Evolutionary conservation across 805 yeast species (phyloP).

Genomic region (Lachancea sp.): DNA sequence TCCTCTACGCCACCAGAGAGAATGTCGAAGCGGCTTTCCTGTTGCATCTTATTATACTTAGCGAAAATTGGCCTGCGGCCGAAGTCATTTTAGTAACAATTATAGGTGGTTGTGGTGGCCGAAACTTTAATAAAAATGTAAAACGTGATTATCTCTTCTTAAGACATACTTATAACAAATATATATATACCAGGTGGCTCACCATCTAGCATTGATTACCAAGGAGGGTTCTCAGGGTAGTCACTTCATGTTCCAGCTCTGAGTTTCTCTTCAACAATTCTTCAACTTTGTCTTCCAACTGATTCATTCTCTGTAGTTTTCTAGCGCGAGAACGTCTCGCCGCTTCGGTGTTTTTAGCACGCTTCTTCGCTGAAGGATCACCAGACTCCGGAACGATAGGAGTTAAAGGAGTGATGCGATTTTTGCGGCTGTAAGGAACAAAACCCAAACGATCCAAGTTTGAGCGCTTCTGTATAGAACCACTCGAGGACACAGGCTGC

Average conservation of each 20-base stretch:
- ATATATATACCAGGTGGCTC: background rate
- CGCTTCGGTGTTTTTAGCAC: slow-evolving; percentile 95
- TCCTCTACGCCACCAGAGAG: slow-evolving; percentile 5
- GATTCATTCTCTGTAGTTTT: slow-evolving; percentile 80
- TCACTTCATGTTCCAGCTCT: slow-evolving; percentile 49
- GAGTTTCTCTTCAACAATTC: slow-evolving; percentile 52
- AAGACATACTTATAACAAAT: background rate
- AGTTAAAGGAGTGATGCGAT: slow-evolving; percentile 60
- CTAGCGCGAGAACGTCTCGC: slow-evolving; percentile 94
- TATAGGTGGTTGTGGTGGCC: too few species aligned
- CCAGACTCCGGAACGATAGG: slow-evolving; percentile 55
- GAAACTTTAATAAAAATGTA: background rate
- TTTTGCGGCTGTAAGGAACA: slow-evolving; percentile 72
- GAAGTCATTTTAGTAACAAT: too few species aligned
- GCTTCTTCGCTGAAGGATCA: slow-evolving; percentile 72
- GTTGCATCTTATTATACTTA: slow-evolving; percentile 4
- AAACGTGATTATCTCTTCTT: too few species aligned
- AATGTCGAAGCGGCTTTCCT: slow-evolving; percentile 5
- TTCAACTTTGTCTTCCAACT: slow-evolving; percentile 73
- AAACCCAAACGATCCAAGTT: slow-evolving; percentile 69
- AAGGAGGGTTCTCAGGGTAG: slow-evolving; percentile 7
- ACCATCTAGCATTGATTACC: slow-evolving; percentile 3
- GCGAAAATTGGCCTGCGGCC: too few species aligned
- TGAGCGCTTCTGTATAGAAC: slow-evolving; percentile 11
- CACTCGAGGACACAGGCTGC: slow-evolving; percentile 8